Base-by-base conservation (phyloP, 1,284 basidiomycete genomes). In the Hortiboletus rubellus region DNA sequence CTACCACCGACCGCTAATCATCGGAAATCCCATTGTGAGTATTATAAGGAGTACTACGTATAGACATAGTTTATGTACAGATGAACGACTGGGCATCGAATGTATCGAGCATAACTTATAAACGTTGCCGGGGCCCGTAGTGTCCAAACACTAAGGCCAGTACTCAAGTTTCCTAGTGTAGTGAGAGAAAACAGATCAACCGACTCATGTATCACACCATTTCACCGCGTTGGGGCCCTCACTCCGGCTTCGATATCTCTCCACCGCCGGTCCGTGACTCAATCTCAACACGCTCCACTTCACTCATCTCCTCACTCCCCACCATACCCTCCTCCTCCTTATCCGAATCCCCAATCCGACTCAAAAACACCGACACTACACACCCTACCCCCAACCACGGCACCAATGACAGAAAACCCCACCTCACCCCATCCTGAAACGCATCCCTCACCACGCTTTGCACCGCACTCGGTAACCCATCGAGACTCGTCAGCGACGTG, bases 371-470 rank as follows among this genome's bases (percentile, higher is more conserved):
- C n/a, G 73, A 72, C 22, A 66, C 7, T 24, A 79, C n/a, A 37
- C 68, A 59, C 30, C 72, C 68, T 7, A 81, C 30, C 11, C 62
- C 77, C 44, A 70, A 62, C 81, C 81, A 82, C 1, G 81, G 79
- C 27, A 82, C 58, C 49, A 82, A 62, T 41, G 76, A 79, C 45
- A 80, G 68, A 57, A 82, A 81, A 18, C 69, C 62, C 76, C 76
- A 82, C 36, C 72, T 66, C 24, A 75, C 69, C 7, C 74, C 81
- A 17, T 75, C 61, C 52, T 66, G 60, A 64, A 79, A 82, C 33
- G 79, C 80, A 50, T 71, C 67, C 51, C 68, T 65, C 3, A 82
- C 70, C 46, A 75, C 50, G 2, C 12, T 45, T 63, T 78, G 77
- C 44, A 76, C 66, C 0, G 59, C 62, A 0, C 61, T 59, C 8